Conservation (phyloP, 345 rosid species). For the Arabis hirsuta region DNA sequence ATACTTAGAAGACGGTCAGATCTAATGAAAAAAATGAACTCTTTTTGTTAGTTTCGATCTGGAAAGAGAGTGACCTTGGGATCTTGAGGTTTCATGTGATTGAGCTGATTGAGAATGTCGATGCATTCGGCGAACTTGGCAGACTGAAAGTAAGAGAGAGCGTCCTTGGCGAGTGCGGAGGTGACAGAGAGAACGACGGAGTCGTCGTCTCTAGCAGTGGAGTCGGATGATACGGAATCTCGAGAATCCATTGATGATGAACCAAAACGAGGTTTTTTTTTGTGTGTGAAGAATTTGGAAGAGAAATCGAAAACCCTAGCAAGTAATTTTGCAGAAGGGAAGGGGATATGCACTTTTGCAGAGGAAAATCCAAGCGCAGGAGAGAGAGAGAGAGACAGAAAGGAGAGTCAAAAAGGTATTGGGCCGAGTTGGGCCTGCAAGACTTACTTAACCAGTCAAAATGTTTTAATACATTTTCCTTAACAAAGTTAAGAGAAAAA, state of each 20-base stretch:
- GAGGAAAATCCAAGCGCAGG: slow-evolving; percentile 13
- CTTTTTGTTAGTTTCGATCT: slow-evolving; percentile 3
- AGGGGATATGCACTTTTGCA: neutral
- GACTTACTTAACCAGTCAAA: too few species aligned
- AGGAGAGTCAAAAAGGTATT: neutral
- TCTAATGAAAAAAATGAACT: neutral
- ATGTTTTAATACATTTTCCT: too few species aligned
- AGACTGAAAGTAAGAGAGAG: slow-evolving; percentile 73
- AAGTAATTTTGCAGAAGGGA: neutral
- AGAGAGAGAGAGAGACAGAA: neutral
- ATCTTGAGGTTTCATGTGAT: slow-evolving; percentile 69
- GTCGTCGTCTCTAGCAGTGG: slow-evolving; percentile 51
- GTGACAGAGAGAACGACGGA: slow-evolving; percentile 49
- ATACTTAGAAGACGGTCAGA: slow-evolving; percentile 10
- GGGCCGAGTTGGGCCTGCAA: slow-evolving; percentile 14
- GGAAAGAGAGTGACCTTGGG: slow-evolving; percentile 60
- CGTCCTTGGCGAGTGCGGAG: slow-evolving; percentile 75
- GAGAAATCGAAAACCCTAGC: slow-evolving; percentile 34
- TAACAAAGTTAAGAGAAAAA: too few species aligned
- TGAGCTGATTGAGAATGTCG: slow-evolving; percentile 64
- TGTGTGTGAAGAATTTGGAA: neutral
- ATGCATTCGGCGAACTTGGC: slow-evolving; percentile 74
- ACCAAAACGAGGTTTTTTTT: neutral
- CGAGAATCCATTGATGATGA: slow-evolving; percentile 60
- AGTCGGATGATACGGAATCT: slow-evolving; percentile 52